These are phyloP conservation scores for Leptomonas pyrrhocoris DNA, from an alignment of 208 protist genomes.

Conservation along the genomic window DNA sequence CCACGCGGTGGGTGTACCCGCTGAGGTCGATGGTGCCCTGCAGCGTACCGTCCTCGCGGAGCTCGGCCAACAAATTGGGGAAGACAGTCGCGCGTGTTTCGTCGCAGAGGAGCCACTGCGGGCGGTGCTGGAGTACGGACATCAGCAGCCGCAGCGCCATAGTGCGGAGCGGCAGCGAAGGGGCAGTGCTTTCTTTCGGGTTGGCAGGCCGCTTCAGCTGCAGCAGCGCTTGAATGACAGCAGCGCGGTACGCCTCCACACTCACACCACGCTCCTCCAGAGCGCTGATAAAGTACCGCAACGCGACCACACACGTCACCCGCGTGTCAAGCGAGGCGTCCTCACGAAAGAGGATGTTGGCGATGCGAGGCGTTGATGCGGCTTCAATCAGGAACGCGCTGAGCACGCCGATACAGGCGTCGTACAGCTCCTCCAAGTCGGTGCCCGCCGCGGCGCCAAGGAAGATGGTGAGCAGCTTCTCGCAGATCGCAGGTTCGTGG, in stretches of 20 bases:
- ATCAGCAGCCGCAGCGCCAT: conserved; percentile 51
- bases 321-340: conserved; percentile 19
- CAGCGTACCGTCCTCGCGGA: conserved; percentile 44
- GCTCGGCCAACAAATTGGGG: conserved; percentile 30
- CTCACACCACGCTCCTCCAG: conserved; percentile 23
- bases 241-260: conserved; percentile 23
- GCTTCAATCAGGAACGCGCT: conserved; percentile 28
- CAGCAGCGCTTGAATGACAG: conserved; percentile 21
- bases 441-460: conserved; percentile 30
- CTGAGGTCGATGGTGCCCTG: conserved; percentile 85
- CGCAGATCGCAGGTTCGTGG: conserved; percentile 35
- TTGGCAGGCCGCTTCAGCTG: conserved; percentile 18
- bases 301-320: conserved; percentile 36
- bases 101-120: conserved; percentile 46
- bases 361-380: conserved; percentile 17
- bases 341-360: conserved; percentile 11
- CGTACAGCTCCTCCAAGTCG: conserved; percentile 35
- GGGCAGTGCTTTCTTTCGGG: conserved; percentile 29
- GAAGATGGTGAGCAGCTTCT: conserved; percentile 31
- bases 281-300: conserved; percentile 31
- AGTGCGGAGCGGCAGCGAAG: conserved; percentile 29
- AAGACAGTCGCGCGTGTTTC: conserved; percentile 25
- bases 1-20: conserved; percentile 93
- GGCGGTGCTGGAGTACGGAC: conserved; percentile 32
- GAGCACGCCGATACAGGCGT: conserved; percentile 39